These are phyloP conservation scores for Eucalyptus regnans DNA, from an alignment of 345 rosid species.

Conservation along the genomic window DNA sequence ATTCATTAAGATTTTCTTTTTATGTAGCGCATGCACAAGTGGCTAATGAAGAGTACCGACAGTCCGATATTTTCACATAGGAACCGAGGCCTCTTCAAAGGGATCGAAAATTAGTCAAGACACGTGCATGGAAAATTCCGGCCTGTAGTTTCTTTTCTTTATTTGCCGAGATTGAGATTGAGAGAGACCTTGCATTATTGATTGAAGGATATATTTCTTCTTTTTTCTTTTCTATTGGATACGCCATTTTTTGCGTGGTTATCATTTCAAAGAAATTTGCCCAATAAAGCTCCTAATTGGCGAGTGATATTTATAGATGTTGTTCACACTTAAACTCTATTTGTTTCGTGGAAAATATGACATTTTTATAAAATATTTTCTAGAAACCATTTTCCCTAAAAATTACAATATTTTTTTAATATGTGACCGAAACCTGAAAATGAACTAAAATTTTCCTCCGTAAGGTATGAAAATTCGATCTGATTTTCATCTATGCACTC, in stretches of 20 bases:
- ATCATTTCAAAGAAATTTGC: background rate
- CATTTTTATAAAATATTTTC: too few species aligned
- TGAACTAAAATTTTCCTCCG: too few species aligned
- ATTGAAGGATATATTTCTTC: background rate
- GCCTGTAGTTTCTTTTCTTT: background rate
- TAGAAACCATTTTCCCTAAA: too few species aligned
- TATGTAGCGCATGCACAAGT: background rate
- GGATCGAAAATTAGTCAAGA: background rate
- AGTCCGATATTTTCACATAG: background rate
- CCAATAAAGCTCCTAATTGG: background rate
- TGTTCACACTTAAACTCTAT: too few species aligned
- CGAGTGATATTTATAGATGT: background rate
- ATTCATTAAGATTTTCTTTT: background rate
- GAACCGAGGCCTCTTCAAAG: background rate
- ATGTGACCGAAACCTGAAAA: background rate
- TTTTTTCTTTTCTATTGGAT: background rate
- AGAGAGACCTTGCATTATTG: background rate
- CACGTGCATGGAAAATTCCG: background rate
- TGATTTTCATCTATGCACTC: background rate
- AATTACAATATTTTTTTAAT: too few species aligned
- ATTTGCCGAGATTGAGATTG: background rate
- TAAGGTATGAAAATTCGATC: background rate
- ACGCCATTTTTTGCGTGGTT: background rate
- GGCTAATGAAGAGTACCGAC: background rate
- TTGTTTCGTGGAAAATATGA: rapidly evolving